Conservation (phyloP, 345 rosid genomes). For the Schrenkiella parvula region DNA sequence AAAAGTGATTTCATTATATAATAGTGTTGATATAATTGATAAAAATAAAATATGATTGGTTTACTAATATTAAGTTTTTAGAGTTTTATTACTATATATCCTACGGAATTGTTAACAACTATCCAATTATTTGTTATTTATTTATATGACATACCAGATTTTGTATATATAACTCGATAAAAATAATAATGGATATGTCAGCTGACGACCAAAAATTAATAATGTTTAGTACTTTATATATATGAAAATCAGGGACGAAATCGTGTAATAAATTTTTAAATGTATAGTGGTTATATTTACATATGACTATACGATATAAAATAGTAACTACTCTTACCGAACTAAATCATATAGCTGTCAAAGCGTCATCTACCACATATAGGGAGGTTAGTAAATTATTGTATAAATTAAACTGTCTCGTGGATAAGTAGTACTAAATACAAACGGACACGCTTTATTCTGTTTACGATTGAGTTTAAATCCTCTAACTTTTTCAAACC, state of each 20-base stretch:
- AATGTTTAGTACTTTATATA: not conserved
- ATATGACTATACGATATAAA: too few species aligned
- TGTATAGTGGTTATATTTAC: not conserved
- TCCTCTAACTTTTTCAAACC: not conserved
- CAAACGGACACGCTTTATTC: conserved; percentile 20
- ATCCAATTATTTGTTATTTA: too few species aligned
- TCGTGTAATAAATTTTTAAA: not conserved
- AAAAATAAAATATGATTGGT: too few species aligned
- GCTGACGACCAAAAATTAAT: not conserved
- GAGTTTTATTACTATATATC: too few species aligned
- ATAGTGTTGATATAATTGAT: too few species aligned
- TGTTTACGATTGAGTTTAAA: not conserved
- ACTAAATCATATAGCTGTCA: conserved; percentile 18
- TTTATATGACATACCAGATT: too few species aligned
- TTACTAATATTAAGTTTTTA: too few species aligned
- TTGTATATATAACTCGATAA: not conserved
- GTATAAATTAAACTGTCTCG: not conserved
- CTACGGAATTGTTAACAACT: too few species aligned
- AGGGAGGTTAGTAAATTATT: not conserved
- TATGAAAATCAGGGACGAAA: not conserved
- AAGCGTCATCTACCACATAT: conserved; percentile 11
- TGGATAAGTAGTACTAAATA: conserved; percentile 12
- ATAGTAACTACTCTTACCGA: not conserved
- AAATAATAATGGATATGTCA: not conserved
- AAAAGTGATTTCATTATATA: too few species aligned